Conservation (phyloP, 306 rosid genomes). For the Cicer yamashitae region DNA sequence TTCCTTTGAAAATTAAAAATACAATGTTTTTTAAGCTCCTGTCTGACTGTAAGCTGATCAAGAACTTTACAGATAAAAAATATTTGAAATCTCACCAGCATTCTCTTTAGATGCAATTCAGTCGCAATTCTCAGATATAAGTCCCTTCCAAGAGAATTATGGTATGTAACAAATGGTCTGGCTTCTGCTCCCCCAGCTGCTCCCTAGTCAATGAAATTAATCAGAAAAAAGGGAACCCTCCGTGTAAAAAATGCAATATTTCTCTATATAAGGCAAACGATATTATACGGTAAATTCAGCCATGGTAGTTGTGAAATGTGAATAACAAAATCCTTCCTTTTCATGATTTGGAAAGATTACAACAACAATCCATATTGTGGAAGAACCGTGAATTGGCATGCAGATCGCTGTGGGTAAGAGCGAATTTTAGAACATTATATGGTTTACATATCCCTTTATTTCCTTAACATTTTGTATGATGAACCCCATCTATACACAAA, state of each 20-base stretch:
- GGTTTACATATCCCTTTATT: neutral
- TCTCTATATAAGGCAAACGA: neutral
- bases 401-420: neutral
- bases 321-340: no score
- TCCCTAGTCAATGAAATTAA: conserved; percentile 72
- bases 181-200: conserved; percentile 99
- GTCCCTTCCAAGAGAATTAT: conserved; percentile 92
- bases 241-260: conserved; percentile 32
- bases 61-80: conserved; percentile 16
- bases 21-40: conserved; percentile 1
- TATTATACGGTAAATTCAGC: no score
- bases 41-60: neutral
- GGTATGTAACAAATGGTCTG: conserved; percentile 94
- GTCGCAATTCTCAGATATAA: conserved; percentile 96
- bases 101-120: conserved; percentile 94
- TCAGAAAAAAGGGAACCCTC: conserved; percentile 32
- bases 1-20: neutral
- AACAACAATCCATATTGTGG: no score
- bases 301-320: no score
- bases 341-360: no score
- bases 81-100: conserved; percentile 78
- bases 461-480: neutral
- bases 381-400: no score
- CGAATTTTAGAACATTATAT: neutral
- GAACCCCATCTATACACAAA: neutral